These are phyloP conservation scores for Chrysoporthe puriensis DNA, from an alignment of 2,329 filamentous ascomycete genomes.

Conservation along the genomic window DNA sequence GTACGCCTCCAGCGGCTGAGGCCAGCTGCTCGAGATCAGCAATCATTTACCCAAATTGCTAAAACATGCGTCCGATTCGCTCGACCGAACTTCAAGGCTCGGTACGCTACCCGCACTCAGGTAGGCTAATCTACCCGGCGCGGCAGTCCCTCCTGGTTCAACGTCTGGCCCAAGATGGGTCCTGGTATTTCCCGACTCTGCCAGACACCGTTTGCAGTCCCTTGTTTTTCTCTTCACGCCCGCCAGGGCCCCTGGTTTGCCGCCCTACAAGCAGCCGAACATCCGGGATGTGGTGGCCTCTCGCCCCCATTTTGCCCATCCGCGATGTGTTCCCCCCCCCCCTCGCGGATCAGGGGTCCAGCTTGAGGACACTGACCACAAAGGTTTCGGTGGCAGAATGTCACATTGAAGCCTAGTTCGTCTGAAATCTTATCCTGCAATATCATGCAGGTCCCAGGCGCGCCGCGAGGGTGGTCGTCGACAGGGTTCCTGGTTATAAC, in stretches of 20 bases:
- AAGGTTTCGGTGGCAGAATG: background rate
- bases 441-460: background rate
- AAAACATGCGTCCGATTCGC: slow-evolving; percentile 1
- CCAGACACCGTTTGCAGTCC: background rate
- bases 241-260: background rate
- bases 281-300: background rate
- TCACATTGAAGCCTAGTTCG: slow-evolving; percentile 6
- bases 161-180: background rate
- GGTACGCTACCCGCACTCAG: slow-evolving; percentile 16
- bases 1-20: slow-evolving; percentile 8
- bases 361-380: background rate
- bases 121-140: background rate
- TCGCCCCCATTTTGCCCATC: slow-evolving; percentile 13
- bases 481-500: slow-evolving; percentile 3
- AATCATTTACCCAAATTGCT: background rate
- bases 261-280: background rate
- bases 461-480: background rate
- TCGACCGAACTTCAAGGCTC: slow-evolving; percentile 1
- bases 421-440: slow-evolving; percentile 17
- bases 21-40: slow-evolving; percentile 3
- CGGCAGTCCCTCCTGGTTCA: slow-evolving; percentile 4
- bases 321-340: background rate
- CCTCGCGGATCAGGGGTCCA: background rate
- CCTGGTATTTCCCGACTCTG: slow-evolving; percentile 11
- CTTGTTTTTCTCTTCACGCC: background rate